phyloP scores from a whole-genome alignment of 2,329 filamentous ascomycete genomes.

The Alternaria ethzedia region DNA sequence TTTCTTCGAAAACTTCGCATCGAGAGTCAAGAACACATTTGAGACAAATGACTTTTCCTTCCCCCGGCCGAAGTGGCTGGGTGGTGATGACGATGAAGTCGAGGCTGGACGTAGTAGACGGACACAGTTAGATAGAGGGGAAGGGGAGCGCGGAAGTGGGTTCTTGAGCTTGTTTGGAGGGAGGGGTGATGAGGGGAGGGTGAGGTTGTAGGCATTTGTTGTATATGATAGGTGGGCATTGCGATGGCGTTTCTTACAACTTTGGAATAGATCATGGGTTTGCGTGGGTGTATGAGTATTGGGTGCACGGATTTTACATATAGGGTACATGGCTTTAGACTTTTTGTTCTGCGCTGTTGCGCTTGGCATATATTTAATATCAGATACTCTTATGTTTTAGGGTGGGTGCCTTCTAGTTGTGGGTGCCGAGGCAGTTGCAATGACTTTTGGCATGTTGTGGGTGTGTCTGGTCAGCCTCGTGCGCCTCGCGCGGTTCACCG shows the following conservation, averaged over 20 bases:
- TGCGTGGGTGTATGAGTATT: not conserved
- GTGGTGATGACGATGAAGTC: conserved; percentile 58
- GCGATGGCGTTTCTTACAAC: not conserved
- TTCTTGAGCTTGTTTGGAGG: conserved; percentile 45
- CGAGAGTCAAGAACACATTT: conserved; percentile 89
- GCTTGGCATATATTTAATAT: not conserved
- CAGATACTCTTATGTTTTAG: not conserved
- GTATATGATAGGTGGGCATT: not conserved
- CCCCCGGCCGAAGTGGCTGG: conserved; percentile 80
- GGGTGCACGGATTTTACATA: not conserved
- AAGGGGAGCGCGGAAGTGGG: conserved; percentile 20
- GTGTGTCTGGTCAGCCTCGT: not conserved
- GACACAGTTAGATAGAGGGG: conserved; percentile 4
- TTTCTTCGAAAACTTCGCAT: conserved; percentile 82
- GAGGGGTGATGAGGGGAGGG: conserved; percentile 39
- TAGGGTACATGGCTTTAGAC: not conserved
- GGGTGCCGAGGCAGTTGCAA: not conserved
- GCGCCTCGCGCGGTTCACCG: not conserved
- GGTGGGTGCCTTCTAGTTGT: not conserved
- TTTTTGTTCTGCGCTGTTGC: not conserved
- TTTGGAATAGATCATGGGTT: not conserved
- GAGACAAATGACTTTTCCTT: conserved; percentile 66
- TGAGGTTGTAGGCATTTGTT: conserved; percentile 32
- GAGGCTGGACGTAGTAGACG: conserved; percentile 15
- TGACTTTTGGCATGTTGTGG: not conserved